phyloP scores from a whole-genome alignment of 2,329 filamentous ascomycete genomes.

The Botryotinia globosa region DNA sequence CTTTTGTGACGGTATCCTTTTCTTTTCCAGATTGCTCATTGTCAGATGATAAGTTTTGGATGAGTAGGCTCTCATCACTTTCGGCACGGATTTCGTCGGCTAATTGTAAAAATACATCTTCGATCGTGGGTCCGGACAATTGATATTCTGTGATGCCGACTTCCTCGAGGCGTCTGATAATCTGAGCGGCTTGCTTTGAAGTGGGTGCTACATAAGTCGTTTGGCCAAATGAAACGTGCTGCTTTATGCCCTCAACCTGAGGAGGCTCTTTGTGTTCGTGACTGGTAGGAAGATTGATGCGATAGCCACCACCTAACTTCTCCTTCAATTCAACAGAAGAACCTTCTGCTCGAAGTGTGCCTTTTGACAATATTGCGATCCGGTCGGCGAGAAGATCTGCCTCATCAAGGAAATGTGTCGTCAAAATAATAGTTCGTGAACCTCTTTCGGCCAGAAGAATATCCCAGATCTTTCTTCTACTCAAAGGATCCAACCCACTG shows the following conservation, averaged over 20 bases:
- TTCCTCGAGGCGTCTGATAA: slow-evolving; percentile 67
- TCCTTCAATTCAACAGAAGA: slow-evolving; percentile 86
- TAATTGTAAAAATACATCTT: slow-evolving; percentile 85
- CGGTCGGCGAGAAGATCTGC: slow-evolving; percentile 86
- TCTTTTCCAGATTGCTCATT: slow-evolving; percentile 26
- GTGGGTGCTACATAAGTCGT: slow-evolving; percentile 69
- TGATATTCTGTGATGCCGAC: slow-evolving; percentile 72
- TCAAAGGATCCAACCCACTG: slow-evolving; percentile 82
- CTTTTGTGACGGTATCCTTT: slow-evolving; percentile 32
- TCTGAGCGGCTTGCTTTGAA: slow-evolving; percentile 66
- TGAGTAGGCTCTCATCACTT: slow-evolving; percentile 28
- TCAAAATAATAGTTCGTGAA: slow-evolving; percentile 77
- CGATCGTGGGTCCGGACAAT: slow-evolving; percentile 84
- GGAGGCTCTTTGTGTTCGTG: slow-evolving; percentile 47
- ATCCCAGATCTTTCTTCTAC: slow-evolving; percentile 88
- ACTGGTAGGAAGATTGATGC: slow-evolving; percentile 69
- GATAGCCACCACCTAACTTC: slow-evolving; percentile 76
- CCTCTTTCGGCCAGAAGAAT: slow-evolving; percentile 85
- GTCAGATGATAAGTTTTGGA: slow-evolving; percentile 16
- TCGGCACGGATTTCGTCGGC: slow-evolving; percentile 73
- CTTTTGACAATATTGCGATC: slow-evolving; percentile 84
- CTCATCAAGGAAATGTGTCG: slow-evolving; percentile 92
- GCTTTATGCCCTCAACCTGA: slow-evolving; percentile 54
- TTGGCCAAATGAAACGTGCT: slow-evolving; percentile 64
- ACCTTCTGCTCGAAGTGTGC: slow-evolving; percentile 75